These are phyloP conservation scores for Neonectria hederae DNA, from an alignment of 2,329 filamentous ascomycete species.

Conservation along the genomic window DNA sequence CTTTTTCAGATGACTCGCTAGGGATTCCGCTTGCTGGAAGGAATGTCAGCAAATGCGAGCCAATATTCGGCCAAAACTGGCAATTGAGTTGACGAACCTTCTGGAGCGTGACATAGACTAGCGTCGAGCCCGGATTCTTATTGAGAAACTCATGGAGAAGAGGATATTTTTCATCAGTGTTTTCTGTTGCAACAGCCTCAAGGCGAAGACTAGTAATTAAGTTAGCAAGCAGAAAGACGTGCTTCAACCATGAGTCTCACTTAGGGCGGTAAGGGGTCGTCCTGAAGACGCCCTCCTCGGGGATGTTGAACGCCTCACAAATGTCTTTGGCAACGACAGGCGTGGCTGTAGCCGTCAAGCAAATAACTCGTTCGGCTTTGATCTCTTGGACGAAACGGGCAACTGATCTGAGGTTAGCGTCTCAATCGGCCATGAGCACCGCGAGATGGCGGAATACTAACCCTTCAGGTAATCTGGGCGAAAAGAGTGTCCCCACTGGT, in stretches of 20 bases:
- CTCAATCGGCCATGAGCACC: neutral
- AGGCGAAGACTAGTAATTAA: conserved; percentile 55
- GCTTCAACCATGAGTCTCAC: conserved; percentile 24
- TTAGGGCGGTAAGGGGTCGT: conserved; percentile 69
- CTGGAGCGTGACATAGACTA: conserved; percentile 70
- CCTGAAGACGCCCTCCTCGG: conserved; percentile 59
- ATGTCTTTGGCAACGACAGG: conserved; percentile 65
- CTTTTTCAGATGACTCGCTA: conserved; percentile 51
- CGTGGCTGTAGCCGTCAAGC: conserved; percentile 68
- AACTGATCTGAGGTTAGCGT: conserved; percentile 44
- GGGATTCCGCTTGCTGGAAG: conserved; percentile 53
- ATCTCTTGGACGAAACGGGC: conserved; percentile 65
- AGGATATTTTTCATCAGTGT: conserved; percentile 56
- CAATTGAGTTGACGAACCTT: conserved; percentile 48
- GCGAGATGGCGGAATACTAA: conserved; percentile 32
- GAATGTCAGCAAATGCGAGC: conserved; percentile 12
- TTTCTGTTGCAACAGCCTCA: conserved; percentile 55
- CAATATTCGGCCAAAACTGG: too few species aligned
- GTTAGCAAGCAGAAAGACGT: neutral
- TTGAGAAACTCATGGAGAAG: conserved; percentile 59
- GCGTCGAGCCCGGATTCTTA: conserved; percentile 62
- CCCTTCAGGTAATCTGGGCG: conserved; percentile 62
- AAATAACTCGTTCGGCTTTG: conserved; percentile 66
- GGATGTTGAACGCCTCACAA: conserved; percentile 61
- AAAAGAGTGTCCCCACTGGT: conserved; percentile 59